Evolutionary conservation across 2,329 filamentous ascomycete genomes (phyloP), one percentile per base, ranked within the genome.

Genomic region (Cylindrodendrum hubeiense): DNA sequence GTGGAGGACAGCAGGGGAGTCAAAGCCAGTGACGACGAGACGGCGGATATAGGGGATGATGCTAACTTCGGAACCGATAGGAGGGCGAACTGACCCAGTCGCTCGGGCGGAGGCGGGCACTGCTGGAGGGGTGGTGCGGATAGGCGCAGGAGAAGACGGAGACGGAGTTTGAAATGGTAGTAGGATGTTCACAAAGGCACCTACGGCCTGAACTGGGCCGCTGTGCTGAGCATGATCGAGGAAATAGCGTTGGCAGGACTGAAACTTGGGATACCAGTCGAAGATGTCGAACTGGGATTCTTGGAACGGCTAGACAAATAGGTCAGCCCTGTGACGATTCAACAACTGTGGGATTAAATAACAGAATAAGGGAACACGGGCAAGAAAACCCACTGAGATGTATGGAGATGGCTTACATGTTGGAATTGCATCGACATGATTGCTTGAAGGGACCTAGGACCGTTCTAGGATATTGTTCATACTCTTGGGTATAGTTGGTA

Each of bases 221-320:
- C 90, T 92, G 79, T 97, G 91, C 78, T 98, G 95, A 7, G 94
- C 94, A 76, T 95, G 90, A 74, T 98, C 93, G 75, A 98, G 84
- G 77, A 98, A 99, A 82, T 95, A 98, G 62, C 89, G 89, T 71
- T 95, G 90, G 80, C 96, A 99, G 70, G 90, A 94, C 80, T 96
- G 91, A 79, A 97, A 97, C 65, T 92, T 91, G 10, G 93, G 93
- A 78, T 97, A 93, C 96, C 96, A 98, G 66, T 94, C 92, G 77
- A 98, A 91, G 69, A 98, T 92, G 79, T 95, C 92, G 80, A 95
- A 91, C 51, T 85, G 80, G 56, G 78, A 76, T 66, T 84, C 81
- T 66, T 82, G 78, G 66, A 85, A 84, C 7, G 82, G 80, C 84
- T 86, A 55, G 39, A 54, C 26, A 33, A 43, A 55, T 22, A n/a